Evolutionary conservation across 2,329 filamentous ascomycete genomes (phyloP), one percentile per base, ranked within the genome.

Genomic region (Sporothrix globosa): DNA sequence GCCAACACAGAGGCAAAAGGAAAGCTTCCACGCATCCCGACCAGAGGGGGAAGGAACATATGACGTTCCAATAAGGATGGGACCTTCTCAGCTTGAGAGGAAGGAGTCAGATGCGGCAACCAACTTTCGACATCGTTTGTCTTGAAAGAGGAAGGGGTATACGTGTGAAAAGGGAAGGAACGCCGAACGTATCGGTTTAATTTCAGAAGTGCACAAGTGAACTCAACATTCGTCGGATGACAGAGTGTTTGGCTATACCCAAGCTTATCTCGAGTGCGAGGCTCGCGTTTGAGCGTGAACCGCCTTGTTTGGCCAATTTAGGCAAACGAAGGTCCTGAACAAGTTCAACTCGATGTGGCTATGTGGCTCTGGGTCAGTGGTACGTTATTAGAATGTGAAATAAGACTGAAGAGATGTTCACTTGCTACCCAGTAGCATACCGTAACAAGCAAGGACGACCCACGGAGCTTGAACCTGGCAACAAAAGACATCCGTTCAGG

Each of bases 281-380:
- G 17, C 19, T 58, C 52, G 14, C 2, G 30, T 14, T 34, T 34
- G 34, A 34, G 1, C 2, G 56, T 4, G 14, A 46, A 27, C 27
- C 13, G 21, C 39, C 39, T 17, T n/a, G 39, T 63, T 39, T 46
- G 13, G 21, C 58, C 58, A 27, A n/a, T n/a, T 7, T 46, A n/a
- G 58, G 39, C 39, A 63, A 46, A 58, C 54, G 39, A 63, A 39
- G 11, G 58, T 24, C 58, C 39, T 21, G 58, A 27, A n/a, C 39
- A 44, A 44, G 58, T n/a, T 46, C 58, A 6, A 39, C 58, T 19
- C 34, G 9, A 3, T 6, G 14, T 48, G 30, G 30, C 19, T 27
- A 11, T 46, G n/a, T 14, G 58, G 39, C 39, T 44, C 58, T 44
- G 58, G 24, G 58, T 46, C 58, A 27, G 14, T 44, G 19, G n/a